phyloP scores from a whole-genome alignment of 768 basidiomycete species.

The Pisolithus microcarpus region DNA sequence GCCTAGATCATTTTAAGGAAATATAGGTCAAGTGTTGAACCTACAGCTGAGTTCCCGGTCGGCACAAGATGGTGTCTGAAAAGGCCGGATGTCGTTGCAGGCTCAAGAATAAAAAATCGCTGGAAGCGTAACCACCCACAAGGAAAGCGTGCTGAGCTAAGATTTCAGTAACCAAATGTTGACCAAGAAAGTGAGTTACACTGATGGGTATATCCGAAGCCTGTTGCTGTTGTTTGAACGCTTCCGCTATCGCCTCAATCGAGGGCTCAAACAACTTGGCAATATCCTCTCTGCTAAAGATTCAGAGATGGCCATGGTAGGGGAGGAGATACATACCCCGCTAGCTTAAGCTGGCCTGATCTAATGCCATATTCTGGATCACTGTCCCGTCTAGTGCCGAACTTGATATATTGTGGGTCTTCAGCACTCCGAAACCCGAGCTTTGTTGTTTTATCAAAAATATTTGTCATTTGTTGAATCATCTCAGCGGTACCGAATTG shows the following conservation, averaged over 20 bases:
- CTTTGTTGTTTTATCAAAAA: conserved; percentile 33
- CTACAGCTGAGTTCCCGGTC: conserved; percentile 47
- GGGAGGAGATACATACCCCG: conserved; percentile 24
- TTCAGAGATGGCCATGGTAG: not conserved
- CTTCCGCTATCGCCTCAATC: conserved; percentile 27
- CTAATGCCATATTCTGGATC: conserved; percentile 30
- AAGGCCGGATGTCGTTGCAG: conserved; percentile 32
- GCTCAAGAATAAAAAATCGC: conserved; percentile 36
- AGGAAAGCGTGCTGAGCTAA: conserved; percentile 34
- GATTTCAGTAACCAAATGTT: not conserved
- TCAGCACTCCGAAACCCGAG: conserved; percentile 31
- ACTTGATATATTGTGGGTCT: conserved; percentile 31
- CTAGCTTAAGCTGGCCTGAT: conserved; percentile 30
- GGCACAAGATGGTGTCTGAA: conserved; percentile 33
- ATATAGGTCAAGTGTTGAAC: conserved; percentile 9
- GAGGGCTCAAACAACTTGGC: conserved; percentile 38
- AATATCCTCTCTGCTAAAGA: conserved; percentile 25
- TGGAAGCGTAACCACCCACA: conserved; percentile 47
- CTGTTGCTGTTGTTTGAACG: conserved; percentile 24
- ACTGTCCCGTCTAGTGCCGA: conserved; percentile 31
- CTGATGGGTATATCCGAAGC: conserved; percentile 17
- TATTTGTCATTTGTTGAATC: conserved; percentile 24
- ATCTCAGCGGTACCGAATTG: conserved; percentile 22
- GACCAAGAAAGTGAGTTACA: conserved; percentile 11
- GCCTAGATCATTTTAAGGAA: not conserved